Evolutionary conservation across 2,329 filamentous ascomycete species (phyloP), one percentile per base, ranked within the genome.

Genomic region (Alternaria novae-zelandiae): DNA sequence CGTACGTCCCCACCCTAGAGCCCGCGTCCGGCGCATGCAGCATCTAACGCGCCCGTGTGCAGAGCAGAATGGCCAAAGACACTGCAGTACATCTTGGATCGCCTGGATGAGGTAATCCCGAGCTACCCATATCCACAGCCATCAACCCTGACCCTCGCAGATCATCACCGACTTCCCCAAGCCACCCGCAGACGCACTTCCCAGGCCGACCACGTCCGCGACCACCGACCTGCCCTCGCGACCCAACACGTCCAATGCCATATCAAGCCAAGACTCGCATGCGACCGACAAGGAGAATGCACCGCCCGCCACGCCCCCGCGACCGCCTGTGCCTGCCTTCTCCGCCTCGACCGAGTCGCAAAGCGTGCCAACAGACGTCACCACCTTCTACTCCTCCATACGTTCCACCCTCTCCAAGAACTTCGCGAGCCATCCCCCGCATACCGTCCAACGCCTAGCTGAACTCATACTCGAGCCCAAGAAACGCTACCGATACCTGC

Each of bases 401-500:
- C 72, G 74, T 3, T 67, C 80, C 6, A 89, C 90, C 15, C 83
- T 97, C 43, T 84, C 81, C 54, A 84, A 83, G 3, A 87, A 86
- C 69, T 99, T 99, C 80, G 77, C 87, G 21, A 83, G 84, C 4
- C 87, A 91, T 71, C 95, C 96, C 1, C 96, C 96, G 0, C 93
- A 98, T 78, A 98, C 96, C 4, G 87, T 97, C 65, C 96, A 99
- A 81, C 91, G 96, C 43, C 87, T 99, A 21, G 89, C 94, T 21
- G 96, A 99, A 83, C 89, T 98, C 28, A 84, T 97, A 5, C 84
- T 97, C 36, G 82, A 85, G 25, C 96, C 96, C 1, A 90, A 85
- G 64, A 86, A 86, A 59, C 91, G 97, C 80, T 97, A 98, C 83
- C 89, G 87, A 65, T 91, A 89, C 57, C 86, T 98, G 3, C 89